Base-by-base conservation (phyloP, 2,329 filamentous ascomycete genomes). In the Aspergillus sp. region DNA sequence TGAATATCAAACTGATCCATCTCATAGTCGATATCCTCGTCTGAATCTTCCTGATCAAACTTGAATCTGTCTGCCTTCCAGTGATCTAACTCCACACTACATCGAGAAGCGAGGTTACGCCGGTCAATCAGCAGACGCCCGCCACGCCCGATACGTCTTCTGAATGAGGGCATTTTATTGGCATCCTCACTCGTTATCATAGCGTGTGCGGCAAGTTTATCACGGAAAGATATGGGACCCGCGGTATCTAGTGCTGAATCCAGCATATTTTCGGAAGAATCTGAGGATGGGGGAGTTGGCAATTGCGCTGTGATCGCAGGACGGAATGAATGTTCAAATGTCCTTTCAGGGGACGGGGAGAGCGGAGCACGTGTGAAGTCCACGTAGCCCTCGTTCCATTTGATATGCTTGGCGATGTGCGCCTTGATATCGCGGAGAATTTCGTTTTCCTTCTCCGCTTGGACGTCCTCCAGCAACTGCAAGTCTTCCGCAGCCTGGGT, bases 111-210 rank as follows among this genome's bases (percentile, higher is more conserved):
- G 70, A 91, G 79, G 56, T 88, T 87, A 65, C 90, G 87, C 66
- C 92, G 88, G 76, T 98, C 95, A 64, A 98, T 91, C 84, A 92
- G 91, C 64, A 96, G 75, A 40, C 93, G 87, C 62, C 92, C 91
- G 62, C 93, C 83, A 65, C 93, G 89, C 54, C 93, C 93, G 55
- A 92, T 87, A 58, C 95, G 88, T 62, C 92, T 87, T 64, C 93
- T 87, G 80, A 90, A 97, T 15, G 88, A 87, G 55, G 89, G 88
- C 66, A 79, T 78, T 55, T 68, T 70, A 61, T 71, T 73, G 27
- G 73, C 68, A 54, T 78, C 77, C 44, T 78, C 79, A 54, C 77
- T 75, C 53, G 77, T 66, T 46, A 77, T 75, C 63, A 77, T 72
- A 46, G 74, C 71, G 63, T 77, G 76, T 49, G 75, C 72, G 27